A percentile compares a stretch with the other conserved stretches of the same genome.
Conservation (phyloP, 768 basidiomycete species). For the Russula brevipes region DNA sequence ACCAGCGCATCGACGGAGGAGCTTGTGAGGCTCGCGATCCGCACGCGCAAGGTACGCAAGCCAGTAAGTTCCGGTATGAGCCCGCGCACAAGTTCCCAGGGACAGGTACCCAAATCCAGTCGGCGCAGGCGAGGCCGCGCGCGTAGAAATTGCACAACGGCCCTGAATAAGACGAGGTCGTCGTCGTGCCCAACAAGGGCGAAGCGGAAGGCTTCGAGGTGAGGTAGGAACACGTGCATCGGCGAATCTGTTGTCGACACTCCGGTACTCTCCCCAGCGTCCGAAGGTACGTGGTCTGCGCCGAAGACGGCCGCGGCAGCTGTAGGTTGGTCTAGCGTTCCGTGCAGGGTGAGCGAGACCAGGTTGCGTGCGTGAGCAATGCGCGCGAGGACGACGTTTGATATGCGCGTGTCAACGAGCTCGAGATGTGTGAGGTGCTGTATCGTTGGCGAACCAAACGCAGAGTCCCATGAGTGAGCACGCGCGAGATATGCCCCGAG, state of each 20-base stretch:
- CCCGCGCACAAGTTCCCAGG: slow-evolving; percentile 53
- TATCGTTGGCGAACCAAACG: slow-evolving; percentile 58
- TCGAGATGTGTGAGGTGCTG: slow-evolving; percentile 65
- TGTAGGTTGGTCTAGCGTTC: slow-evolving; percentile 55
- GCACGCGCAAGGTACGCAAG: slow-evolving; percentile 53
- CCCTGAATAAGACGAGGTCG: slow-evolving; percentile 46
- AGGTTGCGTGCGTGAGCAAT: slow-evolving; percentile 60
- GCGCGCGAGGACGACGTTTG: slow-evolving; percentile 54
- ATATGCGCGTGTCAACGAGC: slow-evolving; percentile 65
- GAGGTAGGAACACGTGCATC: slow-evolving; percentile 55
- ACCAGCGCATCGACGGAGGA: slow-evolving; percentile 38
- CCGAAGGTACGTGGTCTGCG: slow-evolving; percentile 56
- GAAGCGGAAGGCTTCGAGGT: slow-evolving; percentile 59
- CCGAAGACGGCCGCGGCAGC: slow-evolving; percentile 56
- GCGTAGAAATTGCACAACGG: slow-evolving; percentile 51
- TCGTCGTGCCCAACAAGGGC: slow-evolving; percentile 60
- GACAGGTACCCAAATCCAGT: slow-evolving; percentile 60
- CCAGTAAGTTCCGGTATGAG: slow-evolving; percentile 48
- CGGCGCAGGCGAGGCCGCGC: slow-evolving; percentile 45
- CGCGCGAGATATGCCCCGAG: slow-evolving; percentile 66
- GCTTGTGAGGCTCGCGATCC: slow-evolving; percentile 47
- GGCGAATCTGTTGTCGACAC: not conserved
- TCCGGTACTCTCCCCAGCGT: slow-evolving; percentile 17
- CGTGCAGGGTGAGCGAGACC: slow-evolving; percentile 59
- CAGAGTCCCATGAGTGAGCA: slow-evolving; percentile 61